Conservation (phyloP, 2,329 filamentous ascomycete species). For the Cryphonectria nitschkei region DNA sequence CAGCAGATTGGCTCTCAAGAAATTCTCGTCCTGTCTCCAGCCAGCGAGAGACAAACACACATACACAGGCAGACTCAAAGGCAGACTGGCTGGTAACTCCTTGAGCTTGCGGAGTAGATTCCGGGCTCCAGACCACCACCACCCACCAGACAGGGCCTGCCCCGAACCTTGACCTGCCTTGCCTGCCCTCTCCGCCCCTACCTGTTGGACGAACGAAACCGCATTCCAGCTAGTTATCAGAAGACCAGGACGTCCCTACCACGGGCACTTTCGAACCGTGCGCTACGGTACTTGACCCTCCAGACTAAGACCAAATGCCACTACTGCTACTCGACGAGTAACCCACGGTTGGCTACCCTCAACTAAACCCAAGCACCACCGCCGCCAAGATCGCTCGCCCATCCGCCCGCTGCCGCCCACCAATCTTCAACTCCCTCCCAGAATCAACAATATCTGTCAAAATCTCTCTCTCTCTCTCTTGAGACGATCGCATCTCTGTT, state of each 20-base stretch:
- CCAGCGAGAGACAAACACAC: neutral
- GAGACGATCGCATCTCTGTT: neutral
- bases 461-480: neutral
- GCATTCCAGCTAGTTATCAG: slow-evolving; percentile 10
- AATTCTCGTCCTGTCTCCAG: neutral
- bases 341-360: slow-evolving; percentile 1
- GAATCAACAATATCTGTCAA: slow-evolving; percentile 1
- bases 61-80: neutral
- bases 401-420: neutral
- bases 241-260: slow-evolving; percentile 3
- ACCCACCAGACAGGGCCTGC: neutral
- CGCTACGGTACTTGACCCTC: neutral
- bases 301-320: neutral
- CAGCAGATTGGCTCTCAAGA: slow-evolving; percentile 4
- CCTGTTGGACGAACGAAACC: neutral
- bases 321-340: neutral
- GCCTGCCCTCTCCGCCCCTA: slow-evolving; percentile 1
- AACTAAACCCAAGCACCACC: neutral
- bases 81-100: neutral
- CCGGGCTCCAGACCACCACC: neutral
- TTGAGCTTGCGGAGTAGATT: neutral
- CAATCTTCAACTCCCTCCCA: neutral
- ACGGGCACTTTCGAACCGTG: neutral
- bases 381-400: neutral
- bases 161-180: neutral